Conservation (phyloP, 2,329 filamentous ascomycete genomes). For the Exophiala spinifera region DNA sequence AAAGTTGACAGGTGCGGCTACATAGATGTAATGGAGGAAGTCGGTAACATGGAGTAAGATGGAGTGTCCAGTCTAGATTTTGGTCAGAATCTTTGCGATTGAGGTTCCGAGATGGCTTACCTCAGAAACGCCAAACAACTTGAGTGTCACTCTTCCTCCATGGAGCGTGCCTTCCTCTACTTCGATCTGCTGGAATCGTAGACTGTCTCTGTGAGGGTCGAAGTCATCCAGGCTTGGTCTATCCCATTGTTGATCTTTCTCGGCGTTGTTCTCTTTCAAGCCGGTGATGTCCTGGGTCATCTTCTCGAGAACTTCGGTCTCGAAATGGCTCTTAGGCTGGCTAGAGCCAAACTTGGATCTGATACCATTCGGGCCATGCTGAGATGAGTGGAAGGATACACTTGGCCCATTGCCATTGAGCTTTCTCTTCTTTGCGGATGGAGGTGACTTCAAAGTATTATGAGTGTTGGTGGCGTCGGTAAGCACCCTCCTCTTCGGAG, state of each 20-base stretch:
- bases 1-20: constrained; percentile 82
- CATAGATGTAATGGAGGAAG: constrained; percentile 94
- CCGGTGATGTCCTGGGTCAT: constrained; percentile 88
- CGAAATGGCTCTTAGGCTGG: constrained; percentile 86
- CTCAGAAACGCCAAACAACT: constrained; percentile 90
- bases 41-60: constrained; percentile 92
- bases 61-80: constrained; percentile 69
- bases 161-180: constrained; percentile 81
- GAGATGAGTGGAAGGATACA: constrained; percentile 60
- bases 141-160: constrained; percentile 74
- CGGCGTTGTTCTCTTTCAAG: constrained; percentile 79
- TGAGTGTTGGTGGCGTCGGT: constrained; percentile 64
- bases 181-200: constrained; percentile 96
- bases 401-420: constrained; percentile 57
- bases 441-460: constrained; percentile 55
- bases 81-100: constrained; percentile 6
- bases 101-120: constrained; percentile 38
- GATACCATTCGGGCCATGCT: constrained; percentile 56
- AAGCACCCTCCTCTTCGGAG: constrained; percentile 69
- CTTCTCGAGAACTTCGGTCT: constrained; percentile 91
- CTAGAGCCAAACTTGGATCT: constrained; percentile 61
- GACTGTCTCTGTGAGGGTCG: constrained; percentile 61
- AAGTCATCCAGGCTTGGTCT: constrained; percentile 61
- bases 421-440: constrained; percentile 74
- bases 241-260: constrained; percentile 92